Base-by-base conservation (phyloP, 768 basidiomycete genomes). In the Neoboletus subvelutipes region DNA sequence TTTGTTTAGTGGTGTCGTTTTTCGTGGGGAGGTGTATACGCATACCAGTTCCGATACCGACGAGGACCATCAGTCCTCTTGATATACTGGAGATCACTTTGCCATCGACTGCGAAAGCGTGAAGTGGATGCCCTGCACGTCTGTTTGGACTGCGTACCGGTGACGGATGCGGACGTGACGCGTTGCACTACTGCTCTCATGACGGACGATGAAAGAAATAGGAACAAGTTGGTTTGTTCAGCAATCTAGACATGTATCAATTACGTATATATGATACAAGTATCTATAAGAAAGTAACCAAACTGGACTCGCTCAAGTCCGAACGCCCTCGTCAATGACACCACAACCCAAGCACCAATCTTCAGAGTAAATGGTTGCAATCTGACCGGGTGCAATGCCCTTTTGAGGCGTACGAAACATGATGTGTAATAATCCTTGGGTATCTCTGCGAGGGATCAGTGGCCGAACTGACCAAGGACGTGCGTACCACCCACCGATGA, bases 141-240 rank as follows among this genome's bases (percentile, higher is more conserved):
- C 10, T 12, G 20, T 20, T 9, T 57, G 34, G 17, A 54, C 20
- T 54, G 42, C 73, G 70, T 66, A 90, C 92, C 92, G 51, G 83
- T 76, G 39, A 95, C 92, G n/a, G 92, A 92, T 17, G 93, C 94
- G 31, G 84, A 85, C 18, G 86, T 70, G 40, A 95, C 92, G 22
- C 89, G 81, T 69, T 96, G 94, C 31, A 95, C 78, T 10, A 95
- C 83, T 10, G 93, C 94, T 53, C 90, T 83, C 94, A 96, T 94
- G 48, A 12, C 52, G 34, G 24, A 37, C 5, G 36, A 15, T 13
- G 34, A n/a, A 18, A 12, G 24, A 36, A 17, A 20, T 5, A 45
- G 17, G 26, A 28, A 45, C 8, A 36, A 18, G 2, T 46, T n/a
- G 42, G 8, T 2, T 26, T 4, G 22, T 6, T 22, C n/a, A 5